These are phyloP conservation scores for Graphiopsis chlorocephala DNA, from an alignment of 2,329 filamentous ascomycete genomes.

Conservation along the genomic window DNA sequence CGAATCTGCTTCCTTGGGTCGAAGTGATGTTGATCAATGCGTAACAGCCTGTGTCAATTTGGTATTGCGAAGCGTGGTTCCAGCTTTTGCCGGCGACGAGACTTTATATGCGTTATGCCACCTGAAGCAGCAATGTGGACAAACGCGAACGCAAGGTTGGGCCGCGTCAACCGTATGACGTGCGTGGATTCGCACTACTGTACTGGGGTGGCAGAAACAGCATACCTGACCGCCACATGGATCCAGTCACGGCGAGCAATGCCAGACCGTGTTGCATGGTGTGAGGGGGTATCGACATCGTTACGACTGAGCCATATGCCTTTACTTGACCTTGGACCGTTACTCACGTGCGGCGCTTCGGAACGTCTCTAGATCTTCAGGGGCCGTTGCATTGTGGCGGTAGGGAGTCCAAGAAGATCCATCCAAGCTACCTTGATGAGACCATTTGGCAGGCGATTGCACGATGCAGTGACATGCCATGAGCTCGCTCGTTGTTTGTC, in stretches of 20 bases:
- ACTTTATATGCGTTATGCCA: not conserved
- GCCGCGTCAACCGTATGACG: slow-evolving; percentile 9
- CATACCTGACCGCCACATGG: not conserved
- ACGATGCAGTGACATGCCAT: not conserved
- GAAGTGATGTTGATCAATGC: not conserved
- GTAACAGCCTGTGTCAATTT: not conserved
- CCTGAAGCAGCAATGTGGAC: not conserved
- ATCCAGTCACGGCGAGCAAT: not conserved
- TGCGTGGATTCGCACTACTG: slow-evolving; percentile 1
- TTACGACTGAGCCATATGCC: not conserved
- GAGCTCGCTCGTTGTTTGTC: not conserved
- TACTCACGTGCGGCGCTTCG: not conserved
- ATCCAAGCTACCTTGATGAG: not conserved
- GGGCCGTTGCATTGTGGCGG: not conserved
- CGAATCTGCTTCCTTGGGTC: not conserved
- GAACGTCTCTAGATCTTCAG: not conserved
- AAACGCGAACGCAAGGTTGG: not conserved
- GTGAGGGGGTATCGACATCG: not conserved
- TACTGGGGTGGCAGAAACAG: not conserved
- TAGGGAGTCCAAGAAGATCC: not conserved
- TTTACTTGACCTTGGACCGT: not conserved
- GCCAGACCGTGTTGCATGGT: not conserved
- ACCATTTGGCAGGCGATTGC: not conserved
- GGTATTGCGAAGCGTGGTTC: not conserved
- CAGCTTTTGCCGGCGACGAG: not conserved